These are phyloP conservation scores for Tricholoma matsutake DNA, from an alignment of 768 basidiomycete species.

Conservation along the genomic window DNA sequence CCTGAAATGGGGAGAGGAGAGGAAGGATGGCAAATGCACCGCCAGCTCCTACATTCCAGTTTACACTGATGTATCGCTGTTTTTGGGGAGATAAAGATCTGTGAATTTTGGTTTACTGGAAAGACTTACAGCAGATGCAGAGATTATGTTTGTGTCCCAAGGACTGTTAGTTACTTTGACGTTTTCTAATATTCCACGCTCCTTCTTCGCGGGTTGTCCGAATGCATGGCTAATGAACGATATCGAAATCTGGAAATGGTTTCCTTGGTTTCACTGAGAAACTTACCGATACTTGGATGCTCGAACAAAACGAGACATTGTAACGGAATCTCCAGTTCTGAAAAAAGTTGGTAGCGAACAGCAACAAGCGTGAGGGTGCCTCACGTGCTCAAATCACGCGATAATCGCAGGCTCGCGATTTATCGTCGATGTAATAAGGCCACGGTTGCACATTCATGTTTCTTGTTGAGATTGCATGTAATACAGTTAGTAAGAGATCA, in stretches of 20 bases:
- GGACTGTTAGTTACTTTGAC: constrained; percentile 85
- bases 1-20: constrained; percentile 66
- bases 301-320: constrained; percentile 85
- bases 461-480: no score
- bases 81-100: background rate
- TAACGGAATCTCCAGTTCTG: background rate
- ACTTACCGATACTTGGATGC: constrained; percentile 82
- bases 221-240: constrained; percentile 73
- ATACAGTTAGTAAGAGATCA: no score
- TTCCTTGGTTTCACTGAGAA: background rate
- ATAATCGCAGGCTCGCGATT: no score
- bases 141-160: constrained; percentile 94
- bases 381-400: no score
- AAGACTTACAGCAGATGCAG: constrained; percentile 73
- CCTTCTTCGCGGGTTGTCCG: constrained; percentile 84
- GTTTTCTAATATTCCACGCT: constrained; percentile 68
- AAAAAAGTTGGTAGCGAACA: background rate
- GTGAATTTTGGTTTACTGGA: constrained; percentile 2
- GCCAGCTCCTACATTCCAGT: constrained; percentile 92
- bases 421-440: no score
- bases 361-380: no score
- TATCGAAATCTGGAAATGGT: constrained; percentile 3
- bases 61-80: constrained; percentile 84
- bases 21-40: constrained; percentile 96
- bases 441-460: no score